Conservation (phyloP, 2,329 filamentous ascomycete genomes). For the Pseudogymnoascus sp. region DNA sequence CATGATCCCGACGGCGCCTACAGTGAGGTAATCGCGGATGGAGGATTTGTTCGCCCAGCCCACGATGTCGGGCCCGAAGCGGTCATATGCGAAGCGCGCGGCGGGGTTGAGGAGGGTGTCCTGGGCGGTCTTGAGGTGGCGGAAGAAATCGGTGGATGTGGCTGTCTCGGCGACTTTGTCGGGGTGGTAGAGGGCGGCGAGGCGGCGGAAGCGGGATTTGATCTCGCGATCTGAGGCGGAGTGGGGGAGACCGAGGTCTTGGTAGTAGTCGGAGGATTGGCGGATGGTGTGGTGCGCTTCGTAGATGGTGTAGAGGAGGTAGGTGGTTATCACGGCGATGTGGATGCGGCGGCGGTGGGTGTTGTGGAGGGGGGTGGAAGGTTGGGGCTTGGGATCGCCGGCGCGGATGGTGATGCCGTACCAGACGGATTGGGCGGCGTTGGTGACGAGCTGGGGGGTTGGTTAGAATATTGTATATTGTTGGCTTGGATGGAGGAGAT, state of each 20-base stretch:
- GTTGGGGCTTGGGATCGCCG: conserved; percentile 70
- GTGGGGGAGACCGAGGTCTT: conserved; percentile 63
- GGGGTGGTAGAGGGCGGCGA: conserved; percentile 68
- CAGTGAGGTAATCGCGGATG: conserved; percentile 63
- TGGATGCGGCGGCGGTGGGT: conserved; percentile 76
- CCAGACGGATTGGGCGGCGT: conserved; percentile 71
- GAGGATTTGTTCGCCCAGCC: conserved; percentile 60
- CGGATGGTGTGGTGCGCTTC: conserved; percentile 81
- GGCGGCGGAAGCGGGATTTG: conserved; percentile 75
- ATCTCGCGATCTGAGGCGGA: conserved; percentile 66
- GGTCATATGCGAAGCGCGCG: conserved; percentile 79
- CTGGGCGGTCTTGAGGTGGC: conserved; percentile 74
- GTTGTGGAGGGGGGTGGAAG: conserved; percentile 60
- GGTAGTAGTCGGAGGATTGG: conserved; percentile 68
- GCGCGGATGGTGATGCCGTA: conserved; percentile 86
- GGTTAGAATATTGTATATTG: neutral
- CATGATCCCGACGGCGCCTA: conserved; percentile 54
- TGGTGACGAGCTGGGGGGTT: conserved; percentile 61
- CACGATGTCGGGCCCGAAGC: conserved; percentile 69
- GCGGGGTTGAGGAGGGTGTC: conserved; percentile 74
- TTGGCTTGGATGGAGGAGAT: neutral
- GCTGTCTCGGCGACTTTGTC: conserved; percentile 55
- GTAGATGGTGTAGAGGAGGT: conserved; percentile 87
- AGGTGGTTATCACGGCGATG: conserved; percentile 71
- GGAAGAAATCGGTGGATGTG: conserved; percentile 51